Evolutionary conservation across 768 basidiomycete genomes (phyloP).

Genomic region (Coprinopsis marcescibilis): DNA sequence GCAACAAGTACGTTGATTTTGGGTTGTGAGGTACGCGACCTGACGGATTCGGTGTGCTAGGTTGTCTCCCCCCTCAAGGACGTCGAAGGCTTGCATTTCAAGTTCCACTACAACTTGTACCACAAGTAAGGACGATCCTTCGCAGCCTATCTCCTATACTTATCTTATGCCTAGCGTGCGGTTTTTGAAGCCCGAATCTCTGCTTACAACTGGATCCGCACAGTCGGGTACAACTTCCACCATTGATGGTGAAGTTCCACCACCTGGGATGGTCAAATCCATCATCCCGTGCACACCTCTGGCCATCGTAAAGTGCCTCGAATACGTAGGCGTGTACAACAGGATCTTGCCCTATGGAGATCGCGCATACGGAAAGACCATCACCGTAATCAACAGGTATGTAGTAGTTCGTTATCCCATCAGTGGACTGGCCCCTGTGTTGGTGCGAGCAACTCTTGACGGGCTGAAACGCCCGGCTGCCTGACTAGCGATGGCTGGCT

Average conservation of each 20-base stretch:
- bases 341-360: slow-evolving; percentile 89
- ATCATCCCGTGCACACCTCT: slow-evolving; percentile 97
- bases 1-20: slow-evolving; percentile 61
- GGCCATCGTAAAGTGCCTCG: slow-evolving; percentile 93
- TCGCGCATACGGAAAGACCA: slow-evolving; percentile 85
- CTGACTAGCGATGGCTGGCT: too few species aligned
- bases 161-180: slow-evolving; percentile 63
- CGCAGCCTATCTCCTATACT: background rate
- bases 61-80: slow-evolving; percentile 96
- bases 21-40: background rate
- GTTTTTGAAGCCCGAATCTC: slow-evolving; percentile 75
- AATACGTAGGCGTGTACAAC: slow-evolving; percentile 91
- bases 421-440: background rate
- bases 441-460: too few species aligned
- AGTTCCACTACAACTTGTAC: slow-evolving; percentile 91
- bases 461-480: too few species aligned
- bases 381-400: slow-evolving; percentile 93
- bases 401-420: slow-evolving; percentile 4
- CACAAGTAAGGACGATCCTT: slow-evolving; percentile 63
- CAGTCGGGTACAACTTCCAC: slow-evolving; percentile 17
- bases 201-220: slow-evolving; percentile 41
- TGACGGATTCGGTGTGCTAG: slow-evolving; percentile 27
- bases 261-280: slow-evolving; percentile 86
- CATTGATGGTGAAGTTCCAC: slow-evolving; percentile 55
- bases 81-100: slow-evolving; percentile 95